Conservation (phyloP, 352 stramenopile species). For the Phytophthora pseudosyringae region DNA sequence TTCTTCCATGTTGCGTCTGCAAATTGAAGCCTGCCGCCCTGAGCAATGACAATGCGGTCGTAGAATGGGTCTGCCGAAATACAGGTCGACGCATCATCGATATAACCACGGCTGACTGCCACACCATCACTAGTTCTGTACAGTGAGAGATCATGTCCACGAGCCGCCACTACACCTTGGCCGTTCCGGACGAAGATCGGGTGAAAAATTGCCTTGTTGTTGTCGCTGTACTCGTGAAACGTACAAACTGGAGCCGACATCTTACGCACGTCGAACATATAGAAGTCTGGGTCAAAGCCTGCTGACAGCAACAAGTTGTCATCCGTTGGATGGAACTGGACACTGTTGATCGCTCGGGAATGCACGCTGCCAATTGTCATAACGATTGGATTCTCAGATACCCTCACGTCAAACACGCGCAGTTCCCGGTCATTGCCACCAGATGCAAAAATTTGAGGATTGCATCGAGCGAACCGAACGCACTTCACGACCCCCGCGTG, state of each 20-base stretch:
- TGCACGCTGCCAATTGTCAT: slow-evolving; percentile 27
- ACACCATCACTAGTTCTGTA: slow-evolving; percentile 45
- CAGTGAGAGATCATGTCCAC: slow-evolving; percentile 44
- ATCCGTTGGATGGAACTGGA: slow-evolving; percentile 56
- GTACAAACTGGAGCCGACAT: slow-evolving; percentile 41
- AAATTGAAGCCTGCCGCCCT: slow-evolving; percentile 31
- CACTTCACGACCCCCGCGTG: slow-evolving; percentile 61
- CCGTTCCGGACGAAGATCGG: slow-evolving; percentile 51
- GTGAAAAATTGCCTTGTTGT: slow-evolving; percentile 52
- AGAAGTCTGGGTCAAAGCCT: slow-evolving; percentile 55
- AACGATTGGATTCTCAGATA: slow-evolving; percentile 17
- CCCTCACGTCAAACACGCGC: slow-evolving; percentile 45
- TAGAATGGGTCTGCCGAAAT: slow-evolving; percentile 46
- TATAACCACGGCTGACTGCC: slow-evolving; percentile 43
- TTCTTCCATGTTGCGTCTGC: slow-evolving; percentile 36
- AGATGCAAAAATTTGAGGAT: slow-evolving; percentile 41
- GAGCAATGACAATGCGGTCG: slow-evolving; percentile 43
- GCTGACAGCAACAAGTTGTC: slow-evolving; percentile 52
- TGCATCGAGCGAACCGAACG: slow-evolving; percentile 38
- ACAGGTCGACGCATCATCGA: slow-evolving; percentile 37
- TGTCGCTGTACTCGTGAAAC: slow-evolving; percentile 31
- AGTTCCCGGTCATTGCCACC: slow-evolving; percentile 55
- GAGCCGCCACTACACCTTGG: slow-evolving; percentile 36
- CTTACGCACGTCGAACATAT: slow-evolving; percentile 56
- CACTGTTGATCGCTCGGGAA: slow-evolving; percentile 57